Evolutionary conservation across 495 filamentous ascomycete genomes (phyloP), one percentile per base, ranked within the genome.

Genomic region (Penicillium atrosanguineum): DNA sequence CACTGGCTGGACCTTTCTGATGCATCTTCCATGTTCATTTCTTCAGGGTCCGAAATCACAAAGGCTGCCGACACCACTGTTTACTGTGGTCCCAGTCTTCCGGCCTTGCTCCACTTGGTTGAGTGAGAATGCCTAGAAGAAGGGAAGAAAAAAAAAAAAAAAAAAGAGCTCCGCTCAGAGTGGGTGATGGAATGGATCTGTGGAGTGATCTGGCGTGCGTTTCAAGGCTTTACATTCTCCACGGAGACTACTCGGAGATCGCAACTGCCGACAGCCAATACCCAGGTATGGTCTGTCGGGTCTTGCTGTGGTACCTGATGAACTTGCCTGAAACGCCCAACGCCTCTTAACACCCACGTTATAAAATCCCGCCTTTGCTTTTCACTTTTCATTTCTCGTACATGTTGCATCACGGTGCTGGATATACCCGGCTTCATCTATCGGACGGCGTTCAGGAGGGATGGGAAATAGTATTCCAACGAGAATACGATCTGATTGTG

Each of bases 371-470:
- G 47, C 52, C 54, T 52, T 58, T 52, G 61, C 46, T 52, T 54
- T 52, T 49, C 52, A 54, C 28, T 38, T 45, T 64, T 41, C 53
- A 60, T 52, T 73, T 73, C 67, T 73, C 69, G 70, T 77, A 74
- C 68, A 71, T 74, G 73, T 75, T 77, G 74, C 74, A 78, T 78
- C 61, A 73, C 65, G 74, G 74, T 78, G 74, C 74, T 76, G 74
- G 74, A 78, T 78, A 78, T 78, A 78, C 74, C 74, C 73, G 74
- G 73, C 70, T 77, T 75, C 67, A 68, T 74, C 62, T 63, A 67
- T 72, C 53, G 73, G 72, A 74, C 56, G 73, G 74, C 73, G 72
- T 76, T 78, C 50, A 52, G 52, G 60, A 48, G 46, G 44, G 68
- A 60, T 45, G 63, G 63, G 59, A 66, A 60, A 55, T 47, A 55